Conservation (phyloP, 495 filamentous ascomycete genomes). For the Aspergillus conjunctus region DNA sequence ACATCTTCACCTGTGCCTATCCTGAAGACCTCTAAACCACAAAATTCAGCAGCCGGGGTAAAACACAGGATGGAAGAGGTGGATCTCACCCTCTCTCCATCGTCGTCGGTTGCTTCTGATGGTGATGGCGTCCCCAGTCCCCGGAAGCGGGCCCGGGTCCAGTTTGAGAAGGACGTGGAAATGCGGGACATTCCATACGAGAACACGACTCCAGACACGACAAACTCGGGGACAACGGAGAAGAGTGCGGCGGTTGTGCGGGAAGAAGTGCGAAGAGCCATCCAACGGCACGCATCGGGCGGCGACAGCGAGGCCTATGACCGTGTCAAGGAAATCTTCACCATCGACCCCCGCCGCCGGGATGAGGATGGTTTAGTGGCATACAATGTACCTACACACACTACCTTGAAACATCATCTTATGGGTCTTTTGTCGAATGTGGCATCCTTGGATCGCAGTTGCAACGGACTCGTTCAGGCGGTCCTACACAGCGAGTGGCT, state of each 20-base stretch:
- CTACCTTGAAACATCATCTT: conserved; percentile 70
- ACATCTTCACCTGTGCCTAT: conserved; percentile 46
- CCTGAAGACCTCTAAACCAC: conserved; percentile 42
- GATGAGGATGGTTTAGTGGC: conserved; percentile 44
- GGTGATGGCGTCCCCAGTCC: conserved; percentile 46
- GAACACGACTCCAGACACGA: conserved; percentile 15
- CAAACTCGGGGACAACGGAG: conserved; percentile 46
- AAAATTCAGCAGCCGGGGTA: conserved; percentile 23
- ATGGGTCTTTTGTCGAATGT: conserved; percentile 74
- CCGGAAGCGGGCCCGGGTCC: conserved; percentile 66
- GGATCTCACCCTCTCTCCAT: conserved; percentile 40
- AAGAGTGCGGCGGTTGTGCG: conserved; percentile 63
- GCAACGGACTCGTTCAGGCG: conserved; percentile 70
- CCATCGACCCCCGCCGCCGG: conserved; percentile 45
- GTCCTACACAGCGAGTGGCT: conserved; percentile 81
- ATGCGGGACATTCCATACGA: conserved; percentile 41
- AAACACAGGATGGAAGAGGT: conserved; percentile 49
- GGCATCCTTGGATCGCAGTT: conserved; percentile 69
- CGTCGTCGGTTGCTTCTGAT: conserved; percentile 39
- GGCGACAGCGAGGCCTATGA: conserved; percentile 75
- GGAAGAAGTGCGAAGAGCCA: conserved; percentile 71
- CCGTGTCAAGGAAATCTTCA: conserved; percentile 68
- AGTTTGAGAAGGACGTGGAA: conserved; percentile 74
- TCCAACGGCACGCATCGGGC: conserved; percentile 62
- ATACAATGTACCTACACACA: conserved; percentile 46